A percentile compares a stretch with the other conserved stretches of the same genome.
These are phyloP conservation scores for Myxozyma lipomycoides DNA, from an alignment of 805 yeast genomes.

Conservation along the genomic window DNA sequence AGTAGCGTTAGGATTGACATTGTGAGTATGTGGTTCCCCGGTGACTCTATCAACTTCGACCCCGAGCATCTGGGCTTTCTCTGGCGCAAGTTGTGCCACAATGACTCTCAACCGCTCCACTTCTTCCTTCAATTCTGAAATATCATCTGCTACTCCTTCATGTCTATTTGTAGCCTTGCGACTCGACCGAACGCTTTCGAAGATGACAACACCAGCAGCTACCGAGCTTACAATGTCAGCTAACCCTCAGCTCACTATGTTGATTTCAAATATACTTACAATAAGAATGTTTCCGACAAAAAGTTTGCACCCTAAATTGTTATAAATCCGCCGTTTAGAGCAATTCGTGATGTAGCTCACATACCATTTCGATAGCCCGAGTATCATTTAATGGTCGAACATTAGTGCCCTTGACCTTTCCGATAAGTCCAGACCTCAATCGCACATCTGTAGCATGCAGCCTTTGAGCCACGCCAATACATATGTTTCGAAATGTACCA, in stretches of 20 bases:
- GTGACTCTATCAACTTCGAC: background rate
- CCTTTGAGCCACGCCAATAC: constrained; percentile 68
- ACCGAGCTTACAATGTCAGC: constrained; percentile 44
- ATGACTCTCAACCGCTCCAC: constrained; percentile 46
- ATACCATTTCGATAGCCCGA: constrained; percentile 63
- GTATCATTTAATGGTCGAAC: constrained; percentile 77
- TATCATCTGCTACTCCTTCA: constrained; percentile 69
- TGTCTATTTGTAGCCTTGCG: constrained; percentile 59
- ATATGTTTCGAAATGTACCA: constrained; percentile 54
- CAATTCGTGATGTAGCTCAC: background rate
- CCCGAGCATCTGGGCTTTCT: background rate
- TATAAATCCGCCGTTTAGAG: background rate
- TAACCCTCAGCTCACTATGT: too few species aligned
- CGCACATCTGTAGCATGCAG: constrained; percentile 62
- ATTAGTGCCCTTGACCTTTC: constrained; percentile 47
- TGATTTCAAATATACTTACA: constrained; percentile 35
- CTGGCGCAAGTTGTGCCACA: constrained; percentile 10
- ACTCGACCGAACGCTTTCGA: constrained; percentile 65
- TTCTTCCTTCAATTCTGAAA: constrained; percentile 64
- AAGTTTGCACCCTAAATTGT: constrained; percentile 61
- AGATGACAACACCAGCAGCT: constrained; percentile 71
- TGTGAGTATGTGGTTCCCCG: background rate
- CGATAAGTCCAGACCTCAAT: constrained; percentile 57
- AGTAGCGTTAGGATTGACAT: too few species aligned
- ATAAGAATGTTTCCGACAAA: constrained; percentile 71